Base-by-base conservation (phyloP, 2,329 filamentous ascomycete genomes). In the Ascochyta viciae-villosae region DNA sequence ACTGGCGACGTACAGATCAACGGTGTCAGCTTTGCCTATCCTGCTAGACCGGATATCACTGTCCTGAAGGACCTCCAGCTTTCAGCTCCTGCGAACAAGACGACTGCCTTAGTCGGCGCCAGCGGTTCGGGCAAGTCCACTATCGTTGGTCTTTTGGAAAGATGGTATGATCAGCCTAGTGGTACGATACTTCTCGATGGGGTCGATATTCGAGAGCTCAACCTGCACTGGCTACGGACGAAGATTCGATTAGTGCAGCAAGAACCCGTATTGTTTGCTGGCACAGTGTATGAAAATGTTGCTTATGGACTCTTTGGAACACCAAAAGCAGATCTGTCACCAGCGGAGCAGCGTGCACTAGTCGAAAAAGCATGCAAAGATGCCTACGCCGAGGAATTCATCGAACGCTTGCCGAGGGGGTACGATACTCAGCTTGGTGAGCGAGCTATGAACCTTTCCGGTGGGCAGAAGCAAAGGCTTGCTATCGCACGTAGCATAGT, bases 81-180 rank as follows among this genome's bases (percentile, higher is more conserved):
- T 1, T 77, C 84, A 0, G 88, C 96, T 29, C 92, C 93, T 6
- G 91, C 93, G 4, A 92, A 92, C 26, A 96, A 96, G 77, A 92
- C 90, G 1, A 97, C 93, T 6, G 95, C 95, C 2, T 80, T 99
- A 3, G 95, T 99, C 7, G 95, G 95, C 51, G 90, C 94, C 0
- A 97, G 93, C 22, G 95, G 95, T 3, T 96, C 90, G 34, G 95
- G 95, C 34, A 99, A 98, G 79, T 93, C 89, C 69, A 98, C 94
- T 0, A 92, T 98, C 60, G 88, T 98, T 27, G 94, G 93, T 9
- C 81, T 98, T 22, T 31, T 70, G 33, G 87, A 98, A 85, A 89
- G 70, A 16, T 77, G 77, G 64, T 80, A 78, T 31, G 64, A 76
- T 38, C 65, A 67, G 3, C 50, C 51, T 7, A 60, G 46, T 23